Base-by-base conservation (phyloP, 2,329 filamentous ascomycete species). In the Escovopsis sp. region DNA sequence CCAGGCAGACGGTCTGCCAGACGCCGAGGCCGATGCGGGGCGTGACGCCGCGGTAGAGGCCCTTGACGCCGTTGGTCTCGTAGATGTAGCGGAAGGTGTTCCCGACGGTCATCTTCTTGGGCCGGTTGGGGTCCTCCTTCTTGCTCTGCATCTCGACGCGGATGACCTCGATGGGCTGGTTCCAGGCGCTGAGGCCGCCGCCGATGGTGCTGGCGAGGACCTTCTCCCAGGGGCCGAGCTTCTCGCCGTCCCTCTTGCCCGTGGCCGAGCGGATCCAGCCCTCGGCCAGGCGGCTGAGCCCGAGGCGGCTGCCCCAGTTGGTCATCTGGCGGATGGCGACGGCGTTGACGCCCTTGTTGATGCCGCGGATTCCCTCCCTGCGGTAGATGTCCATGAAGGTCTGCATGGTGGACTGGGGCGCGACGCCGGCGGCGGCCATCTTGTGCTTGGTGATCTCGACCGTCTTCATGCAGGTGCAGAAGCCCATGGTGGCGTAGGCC, bases 381-480 rank as follows among this genome's bases (percentile, higher is more conserved):
- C 84, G 83, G 72, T 93, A 98, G 65, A 98, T 98, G 59, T 84
- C 81, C 81, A 89, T 91, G 66, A 98, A 98, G 45, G 91, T 96
- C 53, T 79, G 75, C 64, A 94, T 93, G 51, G 91, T 96, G 56
- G 85, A 79, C n/a, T 79, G 84, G 20, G 86, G 84, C 69, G 86
- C 85, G 51, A 81, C 77, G 53, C 91, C 91, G 35, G 78, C 52
- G 30, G 85, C 81, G 12, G 85, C 87, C 58, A 91, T 72, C 76
- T 96, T 96, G 74, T 91, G 83, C 70, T 95, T 93, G 59, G 91
- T 98, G 67, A 98, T 98, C 67, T 98, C 91, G 52, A 96, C 91
- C 49, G 91, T 98, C 80, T 98, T 98, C 91, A 98, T 98, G 77
- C 91, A 98, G 47, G 91, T 98, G 70, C 91, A 98, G 79, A 98